phyloP scores from a whole-genome alignment of 2,329 filamentous ascomycete species.

The Ophiocordyceps unilateralis region DNA sequence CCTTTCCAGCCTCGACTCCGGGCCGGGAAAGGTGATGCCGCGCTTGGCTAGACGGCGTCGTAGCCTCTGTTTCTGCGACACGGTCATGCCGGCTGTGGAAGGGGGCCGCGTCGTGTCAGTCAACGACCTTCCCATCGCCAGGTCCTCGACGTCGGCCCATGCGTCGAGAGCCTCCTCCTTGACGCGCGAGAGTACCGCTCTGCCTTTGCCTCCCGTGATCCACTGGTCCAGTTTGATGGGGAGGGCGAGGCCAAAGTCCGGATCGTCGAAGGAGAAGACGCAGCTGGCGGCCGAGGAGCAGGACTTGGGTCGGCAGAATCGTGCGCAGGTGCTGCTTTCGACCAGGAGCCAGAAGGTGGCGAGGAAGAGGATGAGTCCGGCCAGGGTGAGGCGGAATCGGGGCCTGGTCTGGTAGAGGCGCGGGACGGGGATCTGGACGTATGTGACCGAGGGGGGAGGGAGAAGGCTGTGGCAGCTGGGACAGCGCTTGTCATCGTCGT shows the following conservation, averaged over 20 bases:
- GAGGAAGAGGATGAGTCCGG: slow-evolving; percentile 28
- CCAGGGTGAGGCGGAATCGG: slow-evolving; percentile 26
- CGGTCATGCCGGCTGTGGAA: slow-evolving; percentile 25
- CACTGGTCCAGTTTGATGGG: slow-evolving; percentile 47
- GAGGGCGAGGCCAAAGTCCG: slow-evolving; percentile 40
- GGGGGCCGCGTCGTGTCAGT: slow-evolving; percentile 11
- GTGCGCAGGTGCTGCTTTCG: slow-evolving; percentile 35
- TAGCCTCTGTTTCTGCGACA: slow-evolving; percentile 29
- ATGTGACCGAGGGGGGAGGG: slow-evolving; percentile 10
- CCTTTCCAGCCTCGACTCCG: slow-evolving; percentile 14
- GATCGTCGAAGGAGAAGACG: slow-evolving; percentile 39
- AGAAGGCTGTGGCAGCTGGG: slow-evolving; percentile 5
- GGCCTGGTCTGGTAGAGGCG: slow-evolving; percentile 26
- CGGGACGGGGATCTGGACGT: slow-evolving; percentile 27
- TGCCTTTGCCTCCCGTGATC: slow-evolving; percentile 33
- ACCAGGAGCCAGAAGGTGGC: slow-evolving; percentile 33
- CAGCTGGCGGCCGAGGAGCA: slow-evolving; percentile 29
- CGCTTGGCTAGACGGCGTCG: slow-evolving; percentile 29
- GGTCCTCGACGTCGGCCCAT: slow-evolving; percentile 29
- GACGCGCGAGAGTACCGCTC: slow-evolving; percentile 17
- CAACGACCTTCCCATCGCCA: slow-evolving; percentile 25
- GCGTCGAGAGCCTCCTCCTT: slow-evolving; percentile 28
- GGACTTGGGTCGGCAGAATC: slow-evolving; percentile 35
- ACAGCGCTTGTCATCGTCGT: slow-evolving; percentile 2
- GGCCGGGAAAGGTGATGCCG: slow-evolving; percentile 10